These are phyloP conservation scores for Flaveria sonorensis DNA, from an alignment of 129 eudicot species.

Conservation along the genomic window DNA sequence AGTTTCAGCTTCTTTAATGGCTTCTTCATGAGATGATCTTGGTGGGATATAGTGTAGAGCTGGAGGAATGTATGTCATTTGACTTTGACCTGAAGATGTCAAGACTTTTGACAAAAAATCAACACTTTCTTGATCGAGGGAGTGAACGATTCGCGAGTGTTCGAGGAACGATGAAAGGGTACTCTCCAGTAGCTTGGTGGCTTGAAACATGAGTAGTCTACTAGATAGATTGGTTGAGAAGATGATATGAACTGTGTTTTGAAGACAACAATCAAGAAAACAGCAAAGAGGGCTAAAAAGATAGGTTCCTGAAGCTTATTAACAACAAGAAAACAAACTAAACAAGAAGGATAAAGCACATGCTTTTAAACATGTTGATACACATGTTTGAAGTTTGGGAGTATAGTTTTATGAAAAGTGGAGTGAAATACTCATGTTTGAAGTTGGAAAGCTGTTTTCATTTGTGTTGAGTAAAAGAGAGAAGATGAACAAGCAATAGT, in stretches of 20 bases:
- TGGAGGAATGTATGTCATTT: slow-evolving; percentile 60
- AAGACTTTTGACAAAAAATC: slow-evolving; percentile 60
- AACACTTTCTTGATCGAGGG: slow-evolving; percentile 48
- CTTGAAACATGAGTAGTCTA: slow-evolving; percentile 70
- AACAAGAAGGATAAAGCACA: slow-evolving; percentile 31
- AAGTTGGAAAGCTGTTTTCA: slow-evolving; percentile 23
- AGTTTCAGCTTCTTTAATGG: slow-evolving; percentile 51
- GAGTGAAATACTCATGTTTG: not conserved
- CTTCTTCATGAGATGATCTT: slow-evolving; percentile 45
- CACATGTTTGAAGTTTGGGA: no score
- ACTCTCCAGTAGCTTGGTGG: slow-evolving; percentile 76
- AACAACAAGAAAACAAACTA: slow-evolving; percentile 29
- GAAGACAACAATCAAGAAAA: slow-evolving; percentile 13
- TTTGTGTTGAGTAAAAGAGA: not conserved
- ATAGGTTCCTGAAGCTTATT: slow-evolving; percentile 28
- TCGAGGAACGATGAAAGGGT: slow-evolving; percentile 64
- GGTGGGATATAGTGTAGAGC: slow-evolving; percentile 69
- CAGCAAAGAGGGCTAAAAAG: slow-evolving; percentile 30
- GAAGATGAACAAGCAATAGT: not conserved
- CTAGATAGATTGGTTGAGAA: slow-evolving; percentile 51
- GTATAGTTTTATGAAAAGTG: slow-evolving; percentile 12
- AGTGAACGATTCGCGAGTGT: slow-evolving; percentile 47
- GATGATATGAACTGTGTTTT: slow-evolving; percentile 28
- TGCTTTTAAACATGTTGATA: slow-evolving; percentile 10
- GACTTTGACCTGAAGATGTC: slow-evolving; percentile 63